Percentiles rank a stretch among this genome's conserved stretches.
phyloP scores from a whole-genome alignment of 176 grass and related monocot species.

The Panicum miliaceum region DNA sequence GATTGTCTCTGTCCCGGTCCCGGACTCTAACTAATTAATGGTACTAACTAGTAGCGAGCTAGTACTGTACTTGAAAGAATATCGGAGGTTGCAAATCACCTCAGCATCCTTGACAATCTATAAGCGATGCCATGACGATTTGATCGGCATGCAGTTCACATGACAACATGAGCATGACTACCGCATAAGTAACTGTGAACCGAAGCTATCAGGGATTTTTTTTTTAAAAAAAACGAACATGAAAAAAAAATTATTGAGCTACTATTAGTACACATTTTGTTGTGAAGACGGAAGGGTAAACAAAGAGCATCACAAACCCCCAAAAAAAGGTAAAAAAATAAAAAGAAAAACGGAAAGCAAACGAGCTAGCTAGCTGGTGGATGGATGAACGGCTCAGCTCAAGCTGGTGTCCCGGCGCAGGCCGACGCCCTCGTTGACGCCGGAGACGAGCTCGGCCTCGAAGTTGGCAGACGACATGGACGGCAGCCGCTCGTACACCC shows the following conservation, averaged over 20 bases:
- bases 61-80: constrained; percentile 27
- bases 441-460: constrained; percentile 82
- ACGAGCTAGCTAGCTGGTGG: not conserved
- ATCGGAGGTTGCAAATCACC: constrained; percentile 22
- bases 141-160: not conserved
- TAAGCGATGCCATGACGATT: not conserved
- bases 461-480: constrained; percentile 73
- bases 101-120: not conserved
- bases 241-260: constrained; percentile 33
- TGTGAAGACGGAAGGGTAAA: not conserved
- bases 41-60: constrained; percentile 24
- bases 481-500: constrained; percentile 85
- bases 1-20: not conserved
- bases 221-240: not conserved
- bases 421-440: constrained; percentile 51
- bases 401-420: constrained; percentile 39
- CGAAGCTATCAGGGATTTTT: not conserved
- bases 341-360: not conserved
- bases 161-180: not conserved
- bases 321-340: not conserved
- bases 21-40: not conserved
- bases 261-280: constrained; percentile 30
- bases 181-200: not conserved
- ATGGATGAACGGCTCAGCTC: not conserved
- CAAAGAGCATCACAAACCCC: not conserved